Base-by-base conservation (phyloP, 352 stramenopile genomes). In the Elongisporangium prolatum region DNA sequence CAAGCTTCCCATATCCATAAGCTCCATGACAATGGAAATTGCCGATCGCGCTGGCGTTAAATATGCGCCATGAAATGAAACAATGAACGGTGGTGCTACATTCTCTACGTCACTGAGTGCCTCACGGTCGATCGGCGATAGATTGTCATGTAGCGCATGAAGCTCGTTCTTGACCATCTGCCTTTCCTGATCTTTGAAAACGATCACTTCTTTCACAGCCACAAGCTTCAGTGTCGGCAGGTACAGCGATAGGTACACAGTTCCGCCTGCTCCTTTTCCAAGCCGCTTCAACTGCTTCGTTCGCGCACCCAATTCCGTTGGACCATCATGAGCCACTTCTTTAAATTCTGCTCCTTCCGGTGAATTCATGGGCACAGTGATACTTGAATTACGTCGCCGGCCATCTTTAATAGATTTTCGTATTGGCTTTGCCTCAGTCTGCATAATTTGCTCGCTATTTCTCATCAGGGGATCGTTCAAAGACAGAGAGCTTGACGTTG, bases 11-110 rank as follows among this genome's bases (percentile, higher is more conserved):
- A 89, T 84, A 51, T 97, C 84, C 90, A 97, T 97, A 48, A 96
- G 97, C 61, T 97, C 90, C 77, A 97, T 93, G 47, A 96, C 88
- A 21, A 97, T 89, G 21, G 75, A 90, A 24, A 97, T 74, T 0
- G 74, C 82, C 21, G 83, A 81, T 52, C 87, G 80, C 0, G 85
- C 65, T 8, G 84, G 76, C 21, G 85, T 89, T 8, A 89, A 61
- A 58, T 93, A 97, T 8, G 88, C 90, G 17, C 91, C 89, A 52
- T 96, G 93, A 63, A 97, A 97, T 2, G 73, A 71, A n/a, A 97
- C 86, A 4, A 96, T 71, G 55, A 91, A 93, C 7, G 85, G 88
- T 4, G 63, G 55, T 4, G 34, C 34, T 4, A 17, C 34, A 17
- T 44, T 44, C 10, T 44, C 34, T 13, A 17, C 34, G 17, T 49